phyloP scores from a whole-genome alignment of 2,329 filamentous ascomycete species.

The Chalaropsis ovoidea region DNA sequence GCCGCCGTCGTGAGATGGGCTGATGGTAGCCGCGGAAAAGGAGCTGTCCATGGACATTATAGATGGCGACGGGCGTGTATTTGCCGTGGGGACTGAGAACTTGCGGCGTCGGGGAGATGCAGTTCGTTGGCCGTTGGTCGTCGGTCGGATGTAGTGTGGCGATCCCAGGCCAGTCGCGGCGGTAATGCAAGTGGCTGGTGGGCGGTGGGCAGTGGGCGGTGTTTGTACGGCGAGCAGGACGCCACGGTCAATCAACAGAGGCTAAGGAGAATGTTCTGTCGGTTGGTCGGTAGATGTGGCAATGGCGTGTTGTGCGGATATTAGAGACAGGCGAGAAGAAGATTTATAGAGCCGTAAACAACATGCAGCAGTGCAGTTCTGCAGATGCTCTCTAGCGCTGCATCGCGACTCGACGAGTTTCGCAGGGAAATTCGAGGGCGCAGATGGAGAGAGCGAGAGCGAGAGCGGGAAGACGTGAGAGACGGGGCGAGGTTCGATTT shows the following conservation, averaged over 20 bases:
- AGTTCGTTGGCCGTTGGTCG: slow-evolving; percentile 3
- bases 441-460: too few relatives aligned
- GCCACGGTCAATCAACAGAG: neutral
- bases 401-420: neutral
- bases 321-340: neutral
- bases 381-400: slow-evolving; percentile 1
- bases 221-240: neutral
- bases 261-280: neutral
- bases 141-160: neutral
- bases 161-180: neutral
- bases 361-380: slow-evolving; percentile 7
- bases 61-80: neutral
- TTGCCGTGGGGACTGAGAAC: slow-evolving; percentile 3
- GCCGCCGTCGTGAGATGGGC: slow-evolving; percentile 36
- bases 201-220: neutral
- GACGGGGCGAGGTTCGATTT: neutral
- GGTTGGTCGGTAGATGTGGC: neutral
- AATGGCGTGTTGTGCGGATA: neutral
- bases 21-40: slow-evolving; percentile 38
- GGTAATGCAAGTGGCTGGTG: slow-evolving; percentile 13
- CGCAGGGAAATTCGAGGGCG: neutral
- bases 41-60: slow-evolving; percentile 38
- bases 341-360: neutral
- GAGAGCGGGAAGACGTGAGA: neutral
- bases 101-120: neutral